These are phyloP conservation scores for Stellera chamaejasme DNA, from an alignment of 345 rosid species.

Conservation along the genomic window DNA sequence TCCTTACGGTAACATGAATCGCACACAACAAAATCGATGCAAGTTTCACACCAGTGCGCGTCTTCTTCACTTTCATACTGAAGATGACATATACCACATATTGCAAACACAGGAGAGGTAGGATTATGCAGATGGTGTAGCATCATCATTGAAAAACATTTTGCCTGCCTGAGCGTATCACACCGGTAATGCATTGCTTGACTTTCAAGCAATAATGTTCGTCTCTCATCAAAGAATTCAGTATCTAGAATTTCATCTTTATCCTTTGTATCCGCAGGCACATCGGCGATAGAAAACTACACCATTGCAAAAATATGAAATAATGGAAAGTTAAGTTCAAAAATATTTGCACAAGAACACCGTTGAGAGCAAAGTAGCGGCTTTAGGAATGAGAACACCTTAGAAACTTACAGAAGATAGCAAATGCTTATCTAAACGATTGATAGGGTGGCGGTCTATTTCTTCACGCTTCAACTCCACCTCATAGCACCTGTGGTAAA, in stretches of 20 bases:
- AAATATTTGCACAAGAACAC: not conserved
- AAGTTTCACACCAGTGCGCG: constrained; percentile 86
- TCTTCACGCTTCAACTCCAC: constrained; percentile 78
- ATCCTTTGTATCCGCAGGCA: constrained; percentile 79
- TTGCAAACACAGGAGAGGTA: constrained; percentile 94
- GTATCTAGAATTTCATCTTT: constrained; percentile 96
- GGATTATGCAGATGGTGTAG: constrained; percentile 99
- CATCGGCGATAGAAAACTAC: constrained; percentile 62
- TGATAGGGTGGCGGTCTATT: constrained; percentile 75
- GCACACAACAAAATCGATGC: constrained; percentile 95
- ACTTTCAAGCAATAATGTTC: constrained; percentile 93
- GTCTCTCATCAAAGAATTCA: constrained; percentile 94
- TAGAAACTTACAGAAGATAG: constrained; percentile 61
- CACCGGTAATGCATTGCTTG: constrained; percentile 99
- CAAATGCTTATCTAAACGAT: constrained; percentile 63
- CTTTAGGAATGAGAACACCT: constrained; percentile 5
- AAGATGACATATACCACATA: constrained; percentile 79
- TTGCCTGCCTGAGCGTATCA: constrained; percentile 95
- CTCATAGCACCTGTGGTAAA: constrained; percentile 67
- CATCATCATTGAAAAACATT: constrained; percentile 99
- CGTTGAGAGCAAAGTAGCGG: not conserved
- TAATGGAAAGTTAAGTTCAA: not conserved
- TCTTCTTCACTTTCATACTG: constrained; percentile 97
- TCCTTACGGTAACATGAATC: constrained; percentile 79
- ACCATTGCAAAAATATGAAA: constrained; percentile 15